phyloP scores from a whole-genome alignment of 306 rosid species.

The Medicago arabica region DNA sequence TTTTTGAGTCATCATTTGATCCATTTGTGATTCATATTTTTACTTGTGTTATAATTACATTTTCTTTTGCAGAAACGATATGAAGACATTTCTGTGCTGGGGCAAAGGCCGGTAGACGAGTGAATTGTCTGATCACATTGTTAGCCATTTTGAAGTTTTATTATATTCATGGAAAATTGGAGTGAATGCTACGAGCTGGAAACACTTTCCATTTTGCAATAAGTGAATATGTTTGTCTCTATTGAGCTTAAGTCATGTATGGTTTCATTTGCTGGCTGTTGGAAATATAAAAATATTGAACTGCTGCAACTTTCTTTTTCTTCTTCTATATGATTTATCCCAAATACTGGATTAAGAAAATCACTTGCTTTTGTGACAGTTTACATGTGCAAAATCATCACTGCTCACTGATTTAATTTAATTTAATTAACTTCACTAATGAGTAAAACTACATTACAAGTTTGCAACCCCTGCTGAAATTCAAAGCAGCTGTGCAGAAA shows the following conservation, averaged over 20 bases:
- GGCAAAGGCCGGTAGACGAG: conserved; percentile 55
- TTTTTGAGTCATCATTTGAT: not conserved
- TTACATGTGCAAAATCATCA: conserved; percentile 1
- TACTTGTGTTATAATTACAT: conserved; percentile 5
- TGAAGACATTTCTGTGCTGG: conserved; percentile 59
- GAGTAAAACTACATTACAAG: not conserved
- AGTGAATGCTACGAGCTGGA: conserved; percentile 50
- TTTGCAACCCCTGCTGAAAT: not conserved
- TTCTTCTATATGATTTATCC: conserved; percentile 11
- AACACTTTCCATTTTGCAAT: conserved; percentile 63
- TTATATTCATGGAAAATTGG: conserved; percentile 46
- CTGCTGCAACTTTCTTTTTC: conserved; percentile 18
- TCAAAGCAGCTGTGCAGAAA: not conserved
- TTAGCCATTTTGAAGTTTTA: conserved; percentile 43
- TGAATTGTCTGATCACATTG: conserved; percentile 36
- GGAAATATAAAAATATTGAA: conserved; percentile 37
- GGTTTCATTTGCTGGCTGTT: conserved; percentile 39
- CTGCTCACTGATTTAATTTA: conserved; percentile 5
- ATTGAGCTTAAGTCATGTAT: conserved; percentile 36
- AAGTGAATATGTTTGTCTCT: conserved; percentile 48
- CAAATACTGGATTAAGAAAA: conserved; percentile 12
- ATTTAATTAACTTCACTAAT: not conserved
- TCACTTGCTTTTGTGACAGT: not conserved
- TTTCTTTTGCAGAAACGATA: conserved; percentile 54
- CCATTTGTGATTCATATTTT: not conserved